These are phyloP conservation scores for Aspergillus clavatus DNA, from an alignment of 2,329 filamentous ascomycete species.

Conservation along the genomic window DNA sequence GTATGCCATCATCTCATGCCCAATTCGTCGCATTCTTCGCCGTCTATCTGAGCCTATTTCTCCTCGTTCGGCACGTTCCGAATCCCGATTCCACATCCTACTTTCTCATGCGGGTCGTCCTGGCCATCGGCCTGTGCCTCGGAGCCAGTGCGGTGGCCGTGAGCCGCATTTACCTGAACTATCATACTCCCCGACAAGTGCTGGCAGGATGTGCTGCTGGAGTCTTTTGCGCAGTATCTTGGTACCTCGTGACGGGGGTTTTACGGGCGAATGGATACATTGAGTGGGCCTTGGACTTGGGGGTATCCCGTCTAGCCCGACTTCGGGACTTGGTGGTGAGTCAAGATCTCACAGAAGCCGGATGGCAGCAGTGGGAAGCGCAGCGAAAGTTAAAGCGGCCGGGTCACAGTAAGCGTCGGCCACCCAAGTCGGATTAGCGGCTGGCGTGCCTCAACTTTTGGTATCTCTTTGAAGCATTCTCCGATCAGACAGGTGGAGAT, in stretches of 20 bases:
- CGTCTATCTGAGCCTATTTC: constrained; percentile 75
- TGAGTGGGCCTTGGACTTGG: constrained; percentile 64
- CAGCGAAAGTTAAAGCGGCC: constrained; percentile 36
- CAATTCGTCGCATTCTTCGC: constrained; percentile 94
- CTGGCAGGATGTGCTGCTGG: constrained; percentile 72
- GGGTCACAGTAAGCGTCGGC: constrained; percentile 15
- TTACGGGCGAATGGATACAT: constrained; percentile 65
- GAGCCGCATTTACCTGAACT: constrained; percentile 85
- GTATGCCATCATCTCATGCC: constrained; percentile 93
- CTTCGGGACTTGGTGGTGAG: constrained; percentile 78
- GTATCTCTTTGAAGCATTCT: too few relatives aligned
- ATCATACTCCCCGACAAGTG: constrained; percentile 86
- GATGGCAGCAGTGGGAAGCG: constrained; percentile 87
- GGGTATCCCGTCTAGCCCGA: constrained; percentile 61
- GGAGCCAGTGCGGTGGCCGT: constrained; percentile 67
- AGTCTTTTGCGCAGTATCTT: constrained; percentile 63
- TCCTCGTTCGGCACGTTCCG: constrained; percentile 70
- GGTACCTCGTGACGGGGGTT: constrained; percentile 70
- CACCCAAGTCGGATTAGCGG: constrained; percentile 27
- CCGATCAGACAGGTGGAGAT: too few relatives aligned
- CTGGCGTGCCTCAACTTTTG: background rate
- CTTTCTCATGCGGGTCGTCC: constrained; percentile 52
- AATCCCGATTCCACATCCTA: constrained; percentile 41
- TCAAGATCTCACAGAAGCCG: constrained; percentile 84
- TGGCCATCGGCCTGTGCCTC: constrained; percentile 55